Conservation (phyloP, 2,329 filamentous ascomycete species). For the Fusarium verticillioides region DNA sequence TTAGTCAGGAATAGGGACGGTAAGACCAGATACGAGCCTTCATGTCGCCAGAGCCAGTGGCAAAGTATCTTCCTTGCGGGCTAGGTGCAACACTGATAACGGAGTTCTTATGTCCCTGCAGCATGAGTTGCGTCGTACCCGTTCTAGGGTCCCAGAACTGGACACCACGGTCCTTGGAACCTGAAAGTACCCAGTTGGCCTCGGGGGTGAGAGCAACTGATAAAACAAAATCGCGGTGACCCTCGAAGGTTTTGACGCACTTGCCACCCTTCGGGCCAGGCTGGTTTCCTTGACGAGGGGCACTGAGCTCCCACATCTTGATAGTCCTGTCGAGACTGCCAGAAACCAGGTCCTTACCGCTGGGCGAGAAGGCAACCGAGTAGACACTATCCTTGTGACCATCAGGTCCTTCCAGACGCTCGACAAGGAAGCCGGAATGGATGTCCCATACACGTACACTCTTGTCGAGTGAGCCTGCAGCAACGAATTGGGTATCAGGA, state of each 20-base stretch:
- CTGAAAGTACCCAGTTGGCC: constrained; percentile 94
- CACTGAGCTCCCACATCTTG: constrained; percentile 97
- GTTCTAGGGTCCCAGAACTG: constrained; percentile 99
- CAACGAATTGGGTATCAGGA: constrained; percentile 92
- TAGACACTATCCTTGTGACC: constrained; percentile 98
- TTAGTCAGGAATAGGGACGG: constrained; percentile 55
- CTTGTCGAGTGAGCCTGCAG: constrained; percentile 95
- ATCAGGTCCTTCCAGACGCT: constrained; percentile 90
- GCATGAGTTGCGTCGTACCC: constrained; percentile 94
- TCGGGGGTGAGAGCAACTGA: constrained; percentile 96
- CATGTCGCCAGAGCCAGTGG: constrained; percentile 97
- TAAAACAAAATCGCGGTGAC: constrained; percentile 97
- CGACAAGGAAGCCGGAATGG: constrained; percentile 83
- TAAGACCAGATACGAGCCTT: constrained; percentile 97
- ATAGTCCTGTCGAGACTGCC: constrained; percentile 98
- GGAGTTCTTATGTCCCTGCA: constrained; percentile 98
- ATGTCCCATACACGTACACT: constrained; percentile 98
- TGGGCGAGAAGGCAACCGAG: constrained; percentile 94
- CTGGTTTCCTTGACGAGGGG: constrained; percentile 74
- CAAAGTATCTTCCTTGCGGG: constrained; percentile 87
- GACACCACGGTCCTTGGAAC: constrained; percentile 95
- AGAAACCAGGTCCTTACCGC: constrained; percentile 90
- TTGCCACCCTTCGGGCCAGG: constrained; percentile 84
- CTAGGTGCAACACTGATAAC: constrained; percentile 98
- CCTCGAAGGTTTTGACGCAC: constrained; percentile 96